A percentile compares a stretch with the other conserved stretches of the same genome.
Conservation (phyloP, 805 yeast genomes). For the Yarrowia sp. region DNA sequence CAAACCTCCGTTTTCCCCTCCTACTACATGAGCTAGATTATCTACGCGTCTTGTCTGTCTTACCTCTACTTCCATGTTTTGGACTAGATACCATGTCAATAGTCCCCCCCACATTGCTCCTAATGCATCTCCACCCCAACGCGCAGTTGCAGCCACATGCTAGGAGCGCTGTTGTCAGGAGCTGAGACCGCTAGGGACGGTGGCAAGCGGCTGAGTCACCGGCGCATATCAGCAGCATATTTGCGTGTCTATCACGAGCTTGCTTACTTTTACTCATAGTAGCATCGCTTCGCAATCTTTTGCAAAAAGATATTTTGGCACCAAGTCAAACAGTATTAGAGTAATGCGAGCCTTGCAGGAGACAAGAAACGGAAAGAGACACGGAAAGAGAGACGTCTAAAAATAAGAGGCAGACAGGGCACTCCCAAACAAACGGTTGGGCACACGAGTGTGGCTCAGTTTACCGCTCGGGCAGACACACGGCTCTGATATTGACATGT, state of each 20-base stretch:
- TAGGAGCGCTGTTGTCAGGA: not conserved
- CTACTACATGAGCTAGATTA: no score
- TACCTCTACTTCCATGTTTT: no score
- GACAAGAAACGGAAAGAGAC: no score
- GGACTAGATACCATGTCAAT: no score
- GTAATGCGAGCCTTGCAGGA: not conserved
- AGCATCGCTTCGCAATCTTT: not conserved
- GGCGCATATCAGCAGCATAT: not conserved
- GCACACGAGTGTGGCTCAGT: not conserved
- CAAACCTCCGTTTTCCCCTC: no score
- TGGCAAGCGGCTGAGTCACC: not conserved
- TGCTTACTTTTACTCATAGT: not conserved
- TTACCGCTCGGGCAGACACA: not conserved
- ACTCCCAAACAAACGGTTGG: not conserved
- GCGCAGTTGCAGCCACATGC: slow-evolving; percentile 15
- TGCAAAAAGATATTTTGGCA: not conserved
- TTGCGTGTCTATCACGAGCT: not conserved
- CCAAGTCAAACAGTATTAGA: not conserved
- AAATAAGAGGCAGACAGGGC: not conserved
- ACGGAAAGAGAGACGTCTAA: not conserved
- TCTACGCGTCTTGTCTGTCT: no score
- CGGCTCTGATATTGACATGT: not conserved
- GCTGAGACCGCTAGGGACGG: not conserved
- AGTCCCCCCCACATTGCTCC: slow-evolving; percentile 8
- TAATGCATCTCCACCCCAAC: slow-evolving; percentile 14